Percentiles rank a stretch among this genome's conserved stretches.
phyloP scores from a whole-genome alignment of 192 early-diverging fungal genomes.

The Coemansia guatemalensis region DNA sequence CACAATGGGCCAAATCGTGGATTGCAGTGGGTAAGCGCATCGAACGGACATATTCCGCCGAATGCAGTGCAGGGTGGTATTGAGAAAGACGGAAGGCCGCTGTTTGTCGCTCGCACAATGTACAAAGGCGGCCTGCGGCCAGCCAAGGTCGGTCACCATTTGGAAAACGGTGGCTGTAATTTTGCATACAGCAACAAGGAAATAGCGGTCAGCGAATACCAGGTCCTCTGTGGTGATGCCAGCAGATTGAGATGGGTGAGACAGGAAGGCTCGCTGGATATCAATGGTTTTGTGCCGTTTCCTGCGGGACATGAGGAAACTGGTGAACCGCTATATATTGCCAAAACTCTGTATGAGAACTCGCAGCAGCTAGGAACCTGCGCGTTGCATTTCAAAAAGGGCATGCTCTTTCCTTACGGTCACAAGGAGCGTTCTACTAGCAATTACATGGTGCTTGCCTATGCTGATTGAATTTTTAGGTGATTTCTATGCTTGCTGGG shows the following conservation, averaged over 20 bases:
- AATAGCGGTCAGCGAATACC: slow-evolving; percentile 48
- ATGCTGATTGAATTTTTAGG: slow-evolving; percentile 13
- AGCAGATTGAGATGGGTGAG: slow-evolving; percentile 57
- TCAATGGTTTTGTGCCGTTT: slow-evolving; percentile 39
- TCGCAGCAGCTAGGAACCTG: slow-evolving; percentile 57
- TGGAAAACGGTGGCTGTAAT: slow-evolving; percentile 50
- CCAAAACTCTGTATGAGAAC: slow-evolving; percentile 48
- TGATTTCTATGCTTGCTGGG: not conserved
- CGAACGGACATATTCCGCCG: slow-evolving; percentile 47
- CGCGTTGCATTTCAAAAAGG: slow-evolving; percentile 50
- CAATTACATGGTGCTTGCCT: slow-evolving; percentile 53
- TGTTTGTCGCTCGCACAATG: slow-evolving; percentile 57
- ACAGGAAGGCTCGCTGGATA: slow-evolving; percentile 43
- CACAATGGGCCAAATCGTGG: not conserved
- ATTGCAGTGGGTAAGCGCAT: slow-evolving; percentile 46
- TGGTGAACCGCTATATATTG: slow-evolving; percentile 52
- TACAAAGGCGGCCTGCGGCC: slow-evolving; percentile 57
- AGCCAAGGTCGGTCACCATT: slow-evolving; percentile 53
- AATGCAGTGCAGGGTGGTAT: slow-evolving; percentile 61
- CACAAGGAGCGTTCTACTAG: slow-evolving; percentile 46
- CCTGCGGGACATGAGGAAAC: slow-evolving; percentile 51
- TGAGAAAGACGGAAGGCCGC: slow-evolving; percentile 57
- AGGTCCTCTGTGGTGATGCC: slow-evolving; percentile 63
- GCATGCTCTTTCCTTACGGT: slow-evolving; percentile 51
- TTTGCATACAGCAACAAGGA: slow-evolving; percentile 62